Conservation (phyloP, 768 basidiomycete species). For the Atractiella rhizophila region DNA sequence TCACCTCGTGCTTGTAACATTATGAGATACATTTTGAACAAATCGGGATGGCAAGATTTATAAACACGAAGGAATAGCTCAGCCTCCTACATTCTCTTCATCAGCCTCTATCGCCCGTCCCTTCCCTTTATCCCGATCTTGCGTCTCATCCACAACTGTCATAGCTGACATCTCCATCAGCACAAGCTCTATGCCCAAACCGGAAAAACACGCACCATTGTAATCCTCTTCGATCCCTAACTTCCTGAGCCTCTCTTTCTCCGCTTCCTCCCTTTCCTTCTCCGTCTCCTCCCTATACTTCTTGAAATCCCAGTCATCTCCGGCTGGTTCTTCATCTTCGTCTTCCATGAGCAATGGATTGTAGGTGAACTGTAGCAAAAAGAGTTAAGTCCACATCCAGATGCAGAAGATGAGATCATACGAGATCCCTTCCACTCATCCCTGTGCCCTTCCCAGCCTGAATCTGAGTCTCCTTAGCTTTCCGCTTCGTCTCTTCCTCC, state of each 20-base stretch:
- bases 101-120: no score
- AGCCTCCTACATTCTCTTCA: no score
- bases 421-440: constrained; percentile 86
- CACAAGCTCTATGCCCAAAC: no score
- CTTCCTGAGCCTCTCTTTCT: constrained; percentile 14
- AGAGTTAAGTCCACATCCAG: constrained; percentile 27
- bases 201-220: no score
- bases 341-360: constrained; percentile 43
- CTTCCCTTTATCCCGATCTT: no score
- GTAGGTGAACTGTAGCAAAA: constrained; percentile 2
- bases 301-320: constrained; percentile 30
- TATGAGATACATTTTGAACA: no score
- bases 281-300: constrained; percentile 39
- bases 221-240: no score
- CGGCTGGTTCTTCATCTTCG: constrained; percentile 30
- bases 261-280: constrained; percentile 33
- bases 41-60: no score
- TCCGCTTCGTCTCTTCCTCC: constrained; percentile 52
- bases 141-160: no score
- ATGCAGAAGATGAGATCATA: constrained; percentile 96
- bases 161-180: no score
- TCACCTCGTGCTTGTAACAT: no score
- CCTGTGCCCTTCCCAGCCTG: constrained; percentile 73
- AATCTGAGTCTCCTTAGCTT: constrained; percentile 53
- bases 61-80: no score